Base-by-base conservation (phyloP, 2,329 filamentous ascomycete genomes). In the Colletotrichum navitas region DNA sequence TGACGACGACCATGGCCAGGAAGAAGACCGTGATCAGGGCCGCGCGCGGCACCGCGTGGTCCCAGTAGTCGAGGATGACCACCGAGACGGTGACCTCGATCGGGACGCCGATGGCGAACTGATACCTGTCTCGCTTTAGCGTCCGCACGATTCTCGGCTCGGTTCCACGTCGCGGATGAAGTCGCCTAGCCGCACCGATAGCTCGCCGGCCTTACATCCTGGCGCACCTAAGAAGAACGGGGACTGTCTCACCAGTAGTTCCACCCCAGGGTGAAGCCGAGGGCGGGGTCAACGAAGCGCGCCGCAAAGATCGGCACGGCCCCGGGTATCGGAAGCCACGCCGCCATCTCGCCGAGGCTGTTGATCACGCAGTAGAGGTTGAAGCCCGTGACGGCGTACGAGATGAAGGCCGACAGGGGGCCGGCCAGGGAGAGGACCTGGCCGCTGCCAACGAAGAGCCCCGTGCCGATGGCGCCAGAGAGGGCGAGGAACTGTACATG, bases 261-360 rank as follows among this genome's bases (percentile, higher is more conserved):
- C 84, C 84, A 87, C 14, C 85, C 83, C 26, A 88, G 76, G 1
- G 85, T 83, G 63, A 86, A 87, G 41, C 83, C 85, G 11, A 85
- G 79, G 1, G 83, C 83, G 45, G 83, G 82, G 66, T 86, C 84
- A 60, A 85, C 84, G 68, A 82, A 86, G n/a, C 84, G 81, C 24
- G 83, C 79, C 12, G 85, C 85, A 61, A 86, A 87, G 32, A 85
- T 79, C 6, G 85, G 83, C 10, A 88, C 84, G 6, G 85, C 85
- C n/a, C 86, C 85, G 36, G 88, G 83, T 73, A 90, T 79, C 4
- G 89, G 88, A 63, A 92, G 85, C 82, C 89, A 91, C 41, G 89
- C 85, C 29, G 89, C 88, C 82, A 91, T 88, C 79, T 89, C 87
- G 26, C 85, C 85, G 66, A 91, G 86, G 76, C 80, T 80, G 73